A percentile compares a stretch with the other conserved stretches of the same genome.
These are phyloP conservation scores for Mollisia scopiformis DNA, from an alignment of 2,329 filamentous ascomycete genomes.

Conservation along the genomic window DNA sequence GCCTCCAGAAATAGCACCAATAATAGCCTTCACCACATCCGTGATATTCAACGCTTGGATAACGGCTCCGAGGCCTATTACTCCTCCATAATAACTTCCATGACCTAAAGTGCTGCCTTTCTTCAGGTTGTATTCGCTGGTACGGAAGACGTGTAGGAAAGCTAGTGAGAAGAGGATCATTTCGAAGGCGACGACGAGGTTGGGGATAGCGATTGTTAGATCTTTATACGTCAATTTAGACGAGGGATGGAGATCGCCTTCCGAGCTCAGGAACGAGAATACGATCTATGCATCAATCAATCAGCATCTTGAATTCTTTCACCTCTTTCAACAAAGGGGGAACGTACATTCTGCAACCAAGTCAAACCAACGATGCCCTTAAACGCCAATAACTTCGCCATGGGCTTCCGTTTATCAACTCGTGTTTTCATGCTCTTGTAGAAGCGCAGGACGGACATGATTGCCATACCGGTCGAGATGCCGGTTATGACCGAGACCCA, in stretches of 20 bases:
- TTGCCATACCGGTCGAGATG: constrained; percentile 17
- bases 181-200: constrained; percentile 21
- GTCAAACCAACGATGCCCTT: constrained; percentile 23
- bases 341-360: constrained; percentile 21
- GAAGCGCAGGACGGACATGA: constrained; percentile 20
- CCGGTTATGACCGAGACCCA: constrained; percentile 28
- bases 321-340: neutral
- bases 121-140: constrained; percentile 10
- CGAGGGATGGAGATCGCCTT: constrained; percentile 16
- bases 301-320: neutral
- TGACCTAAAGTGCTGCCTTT: constrained; percentile 8
- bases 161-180: constrained; percentile 20
- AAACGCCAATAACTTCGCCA: constrained; percentile 23
- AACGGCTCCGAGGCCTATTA: constrained; percentile 16
- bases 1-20: neutral
- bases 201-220: constrained; percentile 20
- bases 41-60: constrained; percentile 15
- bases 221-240: constrained; percentile 22
- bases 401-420: constrained; percentile 9
- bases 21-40: constrained; percentile 7
- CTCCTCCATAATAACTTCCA: constrained; percentile 19
- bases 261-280: constrained; percentile 23
- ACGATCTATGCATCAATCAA: neutral
- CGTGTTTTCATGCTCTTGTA: constrained; percentile 18
- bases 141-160: constrained; percentile 21